Percentiles rank a stretch among this genome's conserved stretches.
These are phyloP conservation scores for Elsinoe australis DNA, from an alignment of 2,329 filamentous ascomycete genomes.

Conservation along the genomic window DNA sequence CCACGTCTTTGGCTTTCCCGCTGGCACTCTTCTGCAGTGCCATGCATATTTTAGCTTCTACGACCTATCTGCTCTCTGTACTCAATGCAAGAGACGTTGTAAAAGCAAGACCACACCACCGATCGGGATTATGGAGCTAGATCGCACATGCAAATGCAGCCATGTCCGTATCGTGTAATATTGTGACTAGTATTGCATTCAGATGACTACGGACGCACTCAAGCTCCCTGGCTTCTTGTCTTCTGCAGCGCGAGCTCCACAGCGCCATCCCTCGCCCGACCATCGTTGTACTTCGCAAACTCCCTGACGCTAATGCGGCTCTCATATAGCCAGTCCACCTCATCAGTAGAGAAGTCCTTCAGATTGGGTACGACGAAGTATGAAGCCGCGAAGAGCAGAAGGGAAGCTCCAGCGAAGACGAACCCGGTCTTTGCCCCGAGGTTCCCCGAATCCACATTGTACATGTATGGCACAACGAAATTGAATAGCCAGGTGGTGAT, in stretches of 20 bases:
- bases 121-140: no score
- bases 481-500: slow-evolving; percentile 48
- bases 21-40: no score
- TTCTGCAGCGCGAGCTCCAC: neutral
- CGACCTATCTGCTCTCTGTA: no score
- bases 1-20: no score
- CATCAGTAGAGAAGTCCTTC: slow-evolving; percentile 40
- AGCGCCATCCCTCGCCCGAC: neutral
- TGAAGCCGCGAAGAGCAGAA: slow-evolving; percentile 26
- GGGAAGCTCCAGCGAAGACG: slow-evolving; percentile 33
- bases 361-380: slow-evolving; percentile 48
- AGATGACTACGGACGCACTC: no score
- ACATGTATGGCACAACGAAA: slow-evolving; percentile 50
- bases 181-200: no score
- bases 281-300: slow-evolving; percentile 2
- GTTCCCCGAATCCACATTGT: slow-evolving; percentile 40
- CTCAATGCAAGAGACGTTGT: no score
- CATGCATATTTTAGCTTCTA: no score
- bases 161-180: no score
- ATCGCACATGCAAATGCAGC: no score
- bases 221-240: neutral
- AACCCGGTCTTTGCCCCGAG: slow-evolving; percentile 38
- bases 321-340: slow-evolving; percentile 41
- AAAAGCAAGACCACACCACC: no score
- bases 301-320: neutral